Evolutionary conservation across 495 filamentous ascomycete species (phyloP).

Genomic region (Glonium stellatum): DNA sequence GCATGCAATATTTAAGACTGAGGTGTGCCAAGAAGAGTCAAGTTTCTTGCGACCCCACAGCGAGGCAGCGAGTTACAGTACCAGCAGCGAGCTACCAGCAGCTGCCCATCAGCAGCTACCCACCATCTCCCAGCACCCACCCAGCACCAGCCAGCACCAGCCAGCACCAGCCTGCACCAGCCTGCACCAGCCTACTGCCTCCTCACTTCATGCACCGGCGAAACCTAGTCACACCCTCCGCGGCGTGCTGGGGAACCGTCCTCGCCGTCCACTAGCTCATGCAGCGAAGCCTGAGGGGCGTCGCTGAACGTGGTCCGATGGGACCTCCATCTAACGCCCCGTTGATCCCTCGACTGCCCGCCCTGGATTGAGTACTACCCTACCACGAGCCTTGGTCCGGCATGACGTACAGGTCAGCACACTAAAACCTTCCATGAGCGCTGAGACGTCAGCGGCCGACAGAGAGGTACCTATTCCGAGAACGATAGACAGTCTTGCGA

Average conservation of each 20-base stretch:
- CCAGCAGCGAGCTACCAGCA: too few relatives aligned
- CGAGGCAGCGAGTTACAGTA: too few relatives aligned
- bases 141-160: background rate
- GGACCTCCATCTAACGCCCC: background rate
- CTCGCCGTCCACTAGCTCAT: background rate
- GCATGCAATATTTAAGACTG: constrained; percentile 4
- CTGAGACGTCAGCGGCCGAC: background rate
- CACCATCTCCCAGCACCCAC: too few relatives aligned
- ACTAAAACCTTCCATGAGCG: background rate
- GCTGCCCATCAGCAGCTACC: too few relatives aligned
- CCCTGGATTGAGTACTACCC: background rate
- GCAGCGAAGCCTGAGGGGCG: background rate
- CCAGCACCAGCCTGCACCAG: background rate
- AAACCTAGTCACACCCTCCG: background rate
- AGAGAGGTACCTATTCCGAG: background rate
- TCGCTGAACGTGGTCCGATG: background rate
- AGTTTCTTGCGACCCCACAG: constrained; percentile 4
- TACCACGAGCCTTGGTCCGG: background rate
- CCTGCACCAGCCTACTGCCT: background rate
- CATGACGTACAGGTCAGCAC: constrained; percentile 5
- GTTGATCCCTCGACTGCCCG: background rate
- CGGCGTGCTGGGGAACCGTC: background rate
- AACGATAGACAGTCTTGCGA: background rate
- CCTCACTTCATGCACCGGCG: background rate
- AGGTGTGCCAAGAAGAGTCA: background rate